Percentiles rank a stretch among this genome's conserved stretches.
Conservation (phyloP, 768 basidiomycete genomes). For the Naganishia vaughanmartiniae region DNA sequence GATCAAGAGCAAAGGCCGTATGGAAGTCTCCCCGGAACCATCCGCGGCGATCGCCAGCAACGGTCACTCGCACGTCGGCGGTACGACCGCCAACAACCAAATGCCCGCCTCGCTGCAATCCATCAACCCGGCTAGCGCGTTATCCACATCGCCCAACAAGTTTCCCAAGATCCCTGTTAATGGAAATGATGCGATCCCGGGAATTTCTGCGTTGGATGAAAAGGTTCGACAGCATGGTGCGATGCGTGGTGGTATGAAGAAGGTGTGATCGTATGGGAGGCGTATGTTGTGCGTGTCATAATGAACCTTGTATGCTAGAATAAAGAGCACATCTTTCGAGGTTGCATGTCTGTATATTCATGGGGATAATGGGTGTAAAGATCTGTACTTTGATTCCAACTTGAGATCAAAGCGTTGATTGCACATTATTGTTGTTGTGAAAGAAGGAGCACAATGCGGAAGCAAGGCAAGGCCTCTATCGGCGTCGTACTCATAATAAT, state of each 20-base stretch:
- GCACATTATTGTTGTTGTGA: too few species aligned
- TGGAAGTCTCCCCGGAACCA: conserved; percentile 13
- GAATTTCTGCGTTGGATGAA: conserved; percentile 39
- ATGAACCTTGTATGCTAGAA: not conserved
- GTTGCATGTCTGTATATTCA: too few species aligned
- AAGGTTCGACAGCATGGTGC: conserved; percentile 34
- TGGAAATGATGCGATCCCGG: conserved; percentile 27
- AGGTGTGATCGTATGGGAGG: not conserved
- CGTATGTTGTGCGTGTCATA: not conserved
- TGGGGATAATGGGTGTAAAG: too few species aligned
- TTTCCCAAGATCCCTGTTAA: conserved; percentile 34
- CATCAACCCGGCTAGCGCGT: conserved; percentile 39
- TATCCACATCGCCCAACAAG: conserved; percentile 35
- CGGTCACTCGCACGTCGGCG: conserved; percentile 12
- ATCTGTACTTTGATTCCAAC: too few species aligned
- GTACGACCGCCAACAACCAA: conserved; percentile 9
- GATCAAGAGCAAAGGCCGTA: conserved; percentile 33
- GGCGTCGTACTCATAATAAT: too few species aligned
- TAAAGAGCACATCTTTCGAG: too few species aligned
- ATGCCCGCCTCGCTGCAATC: conserved; percentile 14
- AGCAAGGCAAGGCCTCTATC: too few species aligned
- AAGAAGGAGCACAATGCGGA: too few species aligned
- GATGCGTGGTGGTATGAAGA: conserved; percentile 13
- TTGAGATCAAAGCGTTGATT: too few species aligned
- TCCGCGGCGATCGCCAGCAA: conserved; percentile 15